Evolutionary conservation across 1,284 basidiomycete species (phyloP), one percentile per base, ranked within the genome.

Genomic region (Leucoagaricus sp.): DNA sequence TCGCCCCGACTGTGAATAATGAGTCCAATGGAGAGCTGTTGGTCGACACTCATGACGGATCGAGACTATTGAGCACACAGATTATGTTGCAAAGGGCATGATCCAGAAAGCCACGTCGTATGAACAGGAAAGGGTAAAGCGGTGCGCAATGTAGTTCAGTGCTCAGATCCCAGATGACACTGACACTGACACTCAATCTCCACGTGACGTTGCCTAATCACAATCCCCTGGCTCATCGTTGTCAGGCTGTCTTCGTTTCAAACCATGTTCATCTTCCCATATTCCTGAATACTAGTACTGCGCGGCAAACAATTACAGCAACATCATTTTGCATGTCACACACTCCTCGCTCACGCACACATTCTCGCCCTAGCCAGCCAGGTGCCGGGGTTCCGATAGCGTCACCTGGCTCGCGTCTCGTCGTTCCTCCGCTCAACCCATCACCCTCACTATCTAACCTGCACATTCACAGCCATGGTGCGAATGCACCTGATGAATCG

Each of bases 361-460:
- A 29, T 19, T 53, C 52, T 40, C 52, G 52, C 21, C 52, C 52
- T 13, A 53, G 44, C 15, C 52, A 31, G 17, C 44, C 70, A 45
- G 69, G 72, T 13, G 73, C 74, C 49, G 67, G 59, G 1, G 64
- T 64, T 21, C 55, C 60, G 19, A 69, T 65, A 53, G 57, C 66
- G 33, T 72, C 77, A 13, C 72, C 78, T 21, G 40, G 40, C 9
- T 73, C 80, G 19, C 73, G 76, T 48, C 69, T 83, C 26, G 63
- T 71, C 12, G 72, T 81, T 40, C 72, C 78, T 7, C 74, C 76
- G 1, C 65, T 79, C 36, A 74, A 73, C 23, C 74, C 77, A 3
- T 74, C 77, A 1, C 71, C 75, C 1, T 79, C 80, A 12, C 62
- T 77, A 17, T 76, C 79, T 26, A 76, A 72, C 61, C 70, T 81